Conservation (phyloP, 2,329 filamentous ascomycete species). For the Fusarium decemcellulare region DNA sequence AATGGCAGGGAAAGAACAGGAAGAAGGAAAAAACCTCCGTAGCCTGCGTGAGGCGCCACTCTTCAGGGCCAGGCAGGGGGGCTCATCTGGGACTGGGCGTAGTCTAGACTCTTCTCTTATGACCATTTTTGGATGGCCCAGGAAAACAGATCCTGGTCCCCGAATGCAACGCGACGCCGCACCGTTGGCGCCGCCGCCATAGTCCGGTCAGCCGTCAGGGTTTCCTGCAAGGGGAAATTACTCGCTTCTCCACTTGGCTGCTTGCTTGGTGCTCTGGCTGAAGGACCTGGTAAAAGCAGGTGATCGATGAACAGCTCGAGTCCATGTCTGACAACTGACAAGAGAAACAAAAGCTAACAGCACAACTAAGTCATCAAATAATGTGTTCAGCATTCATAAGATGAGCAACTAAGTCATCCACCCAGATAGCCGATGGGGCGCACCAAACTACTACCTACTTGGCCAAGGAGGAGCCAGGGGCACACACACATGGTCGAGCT, state of each 20-base stretch:
- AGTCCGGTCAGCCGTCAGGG: slow-evolving; percentile 41
- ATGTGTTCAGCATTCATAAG: not conserved
- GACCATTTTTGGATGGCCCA: slow-evolving; percentile 18
- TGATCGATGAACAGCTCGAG: not conserved
- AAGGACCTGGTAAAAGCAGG: slow-evolving; percentile 9
- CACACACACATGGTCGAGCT: not conserved
- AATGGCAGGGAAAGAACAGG: not conserved
- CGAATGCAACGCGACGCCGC: slow-evolving; percentile 39
- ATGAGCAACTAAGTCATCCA: not conserved
- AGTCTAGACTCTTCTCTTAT: slow-evolving; percentile 14
- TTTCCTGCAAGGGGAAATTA: slow-evolving; percentile 48
- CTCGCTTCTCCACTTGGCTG: slow-evolving; percentile 10
- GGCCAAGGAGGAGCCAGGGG: slow-evolving; percentile 4
- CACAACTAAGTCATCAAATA: not conserved
- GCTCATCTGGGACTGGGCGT: not conserved
- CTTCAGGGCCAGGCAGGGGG: not conserved
- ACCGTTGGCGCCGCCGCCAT: slow-evolving; percentile 47
- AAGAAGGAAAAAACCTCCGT: not conserved
- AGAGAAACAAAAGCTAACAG: not conserved
- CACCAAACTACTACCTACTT: not conserved
- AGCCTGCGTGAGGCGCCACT: not conserved
- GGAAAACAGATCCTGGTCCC: slow-evolving; percentile 4
- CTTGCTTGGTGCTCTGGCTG: not conserved
- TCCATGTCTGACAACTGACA: not conserved
- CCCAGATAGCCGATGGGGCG: not conserved